A percentile compares a stretch with the other conserved stretches of the same genome.
These are phyloP conservation scores for Bidens hawaiensis DNA, from an alignment of 140 eudicot genomes.

Conservation along the genomic window DNA sequence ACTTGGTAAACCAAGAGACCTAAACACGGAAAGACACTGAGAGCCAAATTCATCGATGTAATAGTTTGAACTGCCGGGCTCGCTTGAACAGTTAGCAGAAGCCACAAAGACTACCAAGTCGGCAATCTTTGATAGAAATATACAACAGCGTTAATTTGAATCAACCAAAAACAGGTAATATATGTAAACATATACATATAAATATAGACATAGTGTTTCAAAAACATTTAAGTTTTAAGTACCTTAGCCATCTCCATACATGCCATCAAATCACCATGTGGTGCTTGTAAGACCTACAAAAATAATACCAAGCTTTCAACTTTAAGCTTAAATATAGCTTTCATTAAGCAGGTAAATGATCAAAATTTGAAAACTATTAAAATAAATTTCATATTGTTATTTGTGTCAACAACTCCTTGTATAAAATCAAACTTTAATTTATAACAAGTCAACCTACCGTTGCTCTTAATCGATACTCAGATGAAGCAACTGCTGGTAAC, in stretches of 20 bases:
- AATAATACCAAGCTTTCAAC: background rate
- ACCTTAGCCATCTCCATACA: constrained; percentile 99
- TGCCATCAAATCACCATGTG: constrained; percentile 82
- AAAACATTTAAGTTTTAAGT: constrained; percentile 14
- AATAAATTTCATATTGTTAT: background rate
- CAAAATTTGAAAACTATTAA: background rate
- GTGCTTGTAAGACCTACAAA: constrained; percentile 80
- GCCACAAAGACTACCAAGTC: constrained; percentile 94
- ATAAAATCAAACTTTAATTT: background rate
- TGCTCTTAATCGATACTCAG: constrained; percentile 76
- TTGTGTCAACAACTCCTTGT: background rate
- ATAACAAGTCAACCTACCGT: constrained; percentile 48
- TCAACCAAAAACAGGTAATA: constrained; percentile 1
- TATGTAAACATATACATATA: background rate
- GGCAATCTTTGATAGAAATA: constrained; percentile 53
- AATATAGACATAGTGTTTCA: background rate
- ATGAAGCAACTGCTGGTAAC: constrained; percentile 59
- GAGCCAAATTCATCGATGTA: constrained; percentile 86
- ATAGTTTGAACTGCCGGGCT: constrained; percentile 35
- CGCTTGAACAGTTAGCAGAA: constrained; percentile 60
- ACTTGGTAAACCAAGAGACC: constrained; percentile 87
- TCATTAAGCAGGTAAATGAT: background rate
- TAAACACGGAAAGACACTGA: constrained; percentile 84
- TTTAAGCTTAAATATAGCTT: background rate
- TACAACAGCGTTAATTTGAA: background rate